Base-by-base conservation (phyloP, 2,329 filamentous ascomycete species). In the Scortechinia acanthostroma region DNA sequence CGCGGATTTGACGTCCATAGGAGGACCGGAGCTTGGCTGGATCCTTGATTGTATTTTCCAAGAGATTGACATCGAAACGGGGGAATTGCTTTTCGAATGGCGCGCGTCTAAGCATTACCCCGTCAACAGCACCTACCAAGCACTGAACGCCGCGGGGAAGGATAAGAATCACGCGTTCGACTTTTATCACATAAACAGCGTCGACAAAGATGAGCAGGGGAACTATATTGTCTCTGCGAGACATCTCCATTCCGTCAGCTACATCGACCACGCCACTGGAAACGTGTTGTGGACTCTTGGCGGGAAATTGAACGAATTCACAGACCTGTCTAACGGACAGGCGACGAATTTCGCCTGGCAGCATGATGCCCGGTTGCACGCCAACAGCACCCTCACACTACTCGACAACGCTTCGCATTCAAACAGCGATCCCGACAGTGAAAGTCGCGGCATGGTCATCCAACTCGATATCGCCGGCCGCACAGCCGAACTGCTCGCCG, bases 131-230 rank as follows among this genome's bases (percentile, higher is more conserved):
- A 40, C 10, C 6, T 40, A 13, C 17, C 6, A 13, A 17, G 10
- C 35, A 10, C 17, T 40, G 20, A 6, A 19, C 10, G 6, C 10
- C 6, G 20, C 23, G 16, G 56, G 58, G 3, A 53, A 48, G 21
- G 56, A 52, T 25, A 51, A 52, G 37, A 52, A 53, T 3, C 53
- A 54, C 19, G 62, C 66, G 1, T 79, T 73, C 58, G 74, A 80
- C 54, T 77, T 68, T 48, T 77, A 77, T 54, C 74, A 77, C 54
- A 69, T 79, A 57, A 76, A 78, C 58, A 72, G 71, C 25, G 59
- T 79, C 21, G 69, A 76, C 51, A 76, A 77, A 52, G 68, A 70
- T 44, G 51, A 56, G 0, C 51, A 63, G 0, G 72, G 72, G 3
- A 70, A 79, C 51, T 80, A 74, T 46, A 55, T 80, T 10, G 62